Conservation (phyloP, 2,329 filamentous ascomycete genomes). For the Thelonectria olida region DNA sequence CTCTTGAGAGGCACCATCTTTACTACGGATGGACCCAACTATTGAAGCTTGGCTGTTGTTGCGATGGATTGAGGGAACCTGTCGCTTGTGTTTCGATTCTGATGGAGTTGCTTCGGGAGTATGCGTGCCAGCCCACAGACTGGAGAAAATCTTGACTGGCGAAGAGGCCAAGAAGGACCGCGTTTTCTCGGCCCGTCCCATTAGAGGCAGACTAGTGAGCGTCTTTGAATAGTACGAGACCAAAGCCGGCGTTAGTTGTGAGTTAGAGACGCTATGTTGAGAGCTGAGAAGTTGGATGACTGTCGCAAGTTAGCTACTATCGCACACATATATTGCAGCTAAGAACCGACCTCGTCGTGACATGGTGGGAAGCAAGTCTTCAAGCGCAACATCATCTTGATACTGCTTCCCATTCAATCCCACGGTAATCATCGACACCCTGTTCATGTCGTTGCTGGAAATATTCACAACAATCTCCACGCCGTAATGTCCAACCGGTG, state of each 20-base stretch:
- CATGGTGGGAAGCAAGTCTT: constrained; percentile 79
- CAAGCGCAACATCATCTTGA: constrained; percentile 76
- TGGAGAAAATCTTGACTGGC: constrained; percentile 90
- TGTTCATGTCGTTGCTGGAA: constrained; percentile 60
- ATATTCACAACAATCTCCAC: constrained; percentile 77
- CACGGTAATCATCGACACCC: constrained; percentile 60
- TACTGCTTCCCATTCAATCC: constrained; percentile 77
- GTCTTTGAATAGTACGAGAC: constrained; percentile 83
- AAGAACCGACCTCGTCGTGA: constrained; percentile 72
- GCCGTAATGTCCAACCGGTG: constrained; percentile 72
- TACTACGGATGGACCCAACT: constrained; percentile 63
- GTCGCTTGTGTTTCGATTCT: constrained; percentile 52
- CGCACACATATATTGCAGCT: background rate
- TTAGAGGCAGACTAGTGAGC: constrained; percentile 73
- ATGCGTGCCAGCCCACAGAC: constrained; percentile 71
- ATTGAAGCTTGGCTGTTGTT: constrained; percentile 62
- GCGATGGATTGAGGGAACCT: constrained; percentile 51
- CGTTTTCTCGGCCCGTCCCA: constrained; percentile 70
- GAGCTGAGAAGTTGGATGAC: constrained; percentile 77
- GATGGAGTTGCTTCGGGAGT: constrained; percentile 40
- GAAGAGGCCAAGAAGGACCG: constrained; percentile 81
- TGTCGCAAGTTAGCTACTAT: constrained; percentile 51
- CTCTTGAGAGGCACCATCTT: constrained; percentile 51
- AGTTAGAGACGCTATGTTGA: constrained; percentile 75
- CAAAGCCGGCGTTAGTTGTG: constrained; percentile 71